Conservation (phyloP, 192 early-diverging fungal species). For the Entophlyctis luteolus region DNA sequence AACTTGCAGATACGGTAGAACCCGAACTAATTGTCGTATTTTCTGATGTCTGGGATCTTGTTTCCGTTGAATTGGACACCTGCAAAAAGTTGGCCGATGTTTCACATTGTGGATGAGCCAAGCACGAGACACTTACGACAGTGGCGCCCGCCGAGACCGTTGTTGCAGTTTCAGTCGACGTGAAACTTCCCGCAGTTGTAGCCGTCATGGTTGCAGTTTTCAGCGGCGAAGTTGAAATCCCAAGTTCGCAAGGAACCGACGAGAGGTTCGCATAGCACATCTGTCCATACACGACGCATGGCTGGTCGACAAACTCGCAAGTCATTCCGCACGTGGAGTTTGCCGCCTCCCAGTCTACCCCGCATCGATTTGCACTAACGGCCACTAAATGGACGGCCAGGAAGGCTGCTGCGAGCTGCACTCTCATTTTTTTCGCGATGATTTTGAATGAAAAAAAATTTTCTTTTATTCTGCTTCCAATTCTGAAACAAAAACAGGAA, state of each 20-base stretch:
- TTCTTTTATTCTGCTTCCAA: no score
- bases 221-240: not conserved
- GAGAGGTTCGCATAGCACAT: not conserved
- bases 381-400: not conserved
- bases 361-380: not conserved
- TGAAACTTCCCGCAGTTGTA: not conserved
- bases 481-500: no score
- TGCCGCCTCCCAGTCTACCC: not conserved
- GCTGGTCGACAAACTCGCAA: not conserved
- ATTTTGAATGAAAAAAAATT: no score
- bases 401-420: not conserved
- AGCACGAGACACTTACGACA: no score
- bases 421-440: no score
- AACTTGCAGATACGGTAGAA: no score
- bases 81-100: no score
- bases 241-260: not conserved
- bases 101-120: no score
- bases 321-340: not conserved
- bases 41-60: no score
- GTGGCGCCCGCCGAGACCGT: not conserved
- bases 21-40: no score
- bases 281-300: not conserved
- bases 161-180: not conserved
- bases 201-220: not conserved
- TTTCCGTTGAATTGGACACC: no score